Percentiles rank a stretch among this genome's conserved stretches.
These are phyloP conservation scores for Tetrapisispora taiwanensis DNA, from an alignment of 805 yeast genomes.

Conservation along the genomic window DNA sequence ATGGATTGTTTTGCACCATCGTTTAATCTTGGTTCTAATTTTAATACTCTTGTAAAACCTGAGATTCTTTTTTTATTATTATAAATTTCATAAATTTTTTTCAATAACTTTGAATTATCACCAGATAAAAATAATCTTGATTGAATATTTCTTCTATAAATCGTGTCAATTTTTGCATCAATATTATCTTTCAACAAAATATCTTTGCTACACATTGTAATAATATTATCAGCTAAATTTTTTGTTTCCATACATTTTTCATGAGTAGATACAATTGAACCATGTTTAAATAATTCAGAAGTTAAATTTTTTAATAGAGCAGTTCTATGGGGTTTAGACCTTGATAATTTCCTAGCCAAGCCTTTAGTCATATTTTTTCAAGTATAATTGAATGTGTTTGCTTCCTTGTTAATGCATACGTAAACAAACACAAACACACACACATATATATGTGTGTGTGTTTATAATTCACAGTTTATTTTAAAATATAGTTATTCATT, in stretches of 20 bases:
- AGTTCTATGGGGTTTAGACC: slow-evolving; percentile 42
- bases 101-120: slow-evolving; percentile 36
- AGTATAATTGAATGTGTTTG: no score
- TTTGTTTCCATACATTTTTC: slow-evolving; percentile 69
- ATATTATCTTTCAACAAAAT: neutral
- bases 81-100: slow-evolving; percentile 60
- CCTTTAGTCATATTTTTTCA: slow-evolving; percentile 27
- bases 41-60: slow-evolving; percentile 80
- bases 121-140: slow-evolving; percentile 39
- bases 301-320: slow-evolving; percentile 57
- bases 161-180: slow-evolving; percentile 7
- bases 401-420: no score
- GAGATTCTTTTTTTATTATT: slow-evolving; percentile 62
- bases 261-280: slow-evolving; percentile 59
- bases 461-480: no score
- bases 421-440: no score
- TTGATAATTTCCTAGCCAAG: slow-evolving; percentile 23
- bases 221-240: slow-evolving; percentile 50
- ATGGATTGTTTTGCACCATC: slow-evolving; percentile 88
- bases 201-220: slow-evolving; percentile 45
- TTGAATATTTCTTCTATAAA: slow-evolving; percentile 25
- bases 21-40: slow-evolving; percentile 75
- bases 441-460: no score
- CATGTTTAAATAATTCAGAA: slow-evolving; percentile 58
- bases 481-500: no score